Conservation (phyloP, 2,329 filamentous ascomycete genomes). For the Botryotinia convoluta region DNA sequence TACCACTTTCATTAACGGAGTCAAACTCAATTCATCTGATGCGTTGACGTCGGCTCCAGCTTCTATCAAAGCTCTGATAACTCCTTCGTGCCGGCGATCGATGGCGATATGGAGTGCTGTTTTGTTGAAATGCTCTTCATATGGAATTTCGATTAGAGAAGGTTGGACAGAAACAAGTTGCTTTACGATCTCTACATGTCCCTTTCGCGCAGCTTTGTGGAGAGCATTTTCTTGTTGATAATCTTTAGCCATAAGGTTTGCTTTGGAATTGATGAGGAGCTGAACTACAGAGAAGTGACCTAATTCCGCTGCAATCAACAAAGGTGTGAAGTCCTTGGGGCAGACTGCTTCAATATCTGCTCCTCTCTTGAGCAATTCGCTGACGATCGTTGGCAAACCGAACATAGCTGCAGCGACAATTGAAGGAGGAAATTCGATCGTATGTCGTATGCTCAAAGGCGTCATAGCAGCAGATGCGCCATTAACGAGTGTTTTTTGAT, state of each 20-base stretch:
- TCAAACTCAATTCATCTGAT: neutral
- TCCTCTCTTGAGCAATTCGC: neutral
- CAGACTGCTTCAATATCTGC: neutral
- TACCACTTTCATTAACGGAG: neutral
- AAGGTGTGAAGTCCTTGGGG: neutral
- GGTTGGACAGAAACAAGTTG: neutral
- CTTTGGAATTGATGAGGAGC: neutral
- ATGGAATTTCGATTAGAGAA: neutral
- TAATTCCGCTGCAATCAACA: constrained; percentile 2
- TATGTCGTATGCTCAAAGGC: neutral
- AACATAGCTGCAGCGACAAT: constrained; percentile 2
- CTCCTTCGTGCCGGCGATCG: neutral
- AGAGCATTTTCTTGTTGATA: neutral
- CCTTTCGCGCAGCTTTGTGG: neutral
- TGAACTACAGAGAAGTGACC: neutral
- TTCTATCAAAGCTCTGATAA: neutral
- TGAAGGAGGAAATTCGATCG: neutral
- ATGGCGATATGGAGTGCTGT: constrained; percentile 6
- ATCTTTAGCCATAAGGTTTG: constrained; percentile 10
- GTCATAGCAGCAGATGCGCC: neutral
- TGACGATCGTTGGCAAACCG: neutral
- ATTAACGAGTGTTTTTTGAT: neutral
- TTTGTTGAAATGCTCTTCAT: neutral
- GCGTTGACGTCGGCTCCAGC: neutral
- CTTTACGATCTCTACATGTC: neutral